Evolutionary conservation across 192 early-diverging fungal genomes (phyloP).

Genomic region (Helicostylum pulchrum): DNA sequence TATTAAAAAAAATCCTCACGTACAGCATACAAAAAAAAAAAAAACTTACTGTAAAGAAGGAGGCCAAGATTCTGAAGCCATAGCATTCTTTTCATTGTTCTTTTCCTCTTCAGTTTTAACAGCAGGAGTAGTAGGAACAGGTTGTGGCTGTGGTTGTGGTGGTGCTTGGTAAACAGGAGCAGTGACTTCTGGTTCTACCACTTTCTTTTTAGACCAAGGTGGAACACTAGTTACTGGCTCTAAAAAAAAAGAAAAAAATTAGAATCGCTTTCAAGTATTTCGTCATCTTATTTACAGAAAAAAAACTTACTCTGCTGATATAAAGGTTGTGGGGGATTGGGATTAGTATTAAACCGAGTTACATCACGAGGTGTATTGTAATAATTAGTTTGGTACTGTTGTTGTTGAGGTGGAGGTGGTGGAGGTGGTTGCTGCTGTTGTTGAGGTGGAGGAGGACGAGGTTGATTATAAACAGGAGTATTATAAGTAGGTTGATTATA

Average conservation of each 20-base stretch:
- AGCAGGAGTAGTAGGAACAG: background rate
- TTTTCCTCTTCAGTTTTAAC: background rate
- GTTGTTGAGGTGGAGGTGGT: background rate
- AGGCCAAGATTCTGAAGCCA: slow-evolving; percentile 23
- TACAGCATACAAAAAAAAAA: background rate
- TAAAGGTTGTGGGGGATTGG: background rate
- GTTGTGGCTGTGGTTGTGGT: background rate
- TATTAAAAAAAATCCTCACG: background rate
- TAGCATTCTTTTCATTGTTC: background rate
- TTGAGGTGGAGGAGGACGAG: background rate
- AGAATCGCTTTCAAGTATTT: no score
- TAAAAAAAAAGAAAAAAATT: background rate
- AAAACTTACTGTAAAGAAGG: slow-evolving; percentile 26
- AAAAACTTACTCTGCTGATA: background rate
- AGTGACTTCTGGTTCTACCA: background rate
- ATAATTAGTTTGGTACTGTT: background rate
- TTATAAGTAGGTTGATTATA: background rate
- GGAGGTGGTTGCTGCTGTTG: background rate
- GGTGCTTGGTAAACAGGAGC: background rate
- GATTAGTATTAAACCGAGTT: background rate
- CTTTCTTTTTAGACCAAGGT: background rate
- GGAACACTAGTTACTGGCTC: background rate
- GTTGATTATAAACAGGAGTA: background rate
- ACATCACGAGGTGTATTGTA: background rate
- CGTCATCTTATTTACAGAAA: no score